phyloP scores from a whole-genome alignment of 179 eudicot genomes.

The Vitellaria paradoxa region DNA sequence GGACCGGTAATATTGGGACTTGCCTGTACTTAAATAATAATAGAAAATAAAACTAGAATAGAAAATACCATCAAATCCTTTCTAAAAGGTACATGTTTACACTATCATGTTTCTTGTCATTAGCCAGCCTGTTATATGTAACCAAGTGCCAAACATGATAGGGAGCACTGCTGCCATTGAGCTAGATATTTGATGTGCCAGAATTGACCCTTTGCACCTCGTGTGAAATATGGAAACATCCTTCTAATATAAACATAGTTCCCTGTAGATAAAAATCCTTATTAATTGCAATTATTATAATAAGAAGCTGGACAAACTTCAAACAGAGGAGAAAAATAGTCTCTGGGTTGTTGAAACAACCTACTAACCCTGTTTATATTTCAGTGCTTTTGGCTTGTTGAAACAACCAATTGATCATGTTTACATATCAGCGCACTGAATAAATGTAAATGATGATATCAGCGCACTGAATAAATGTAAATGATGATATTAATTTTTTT shows the following conservation, averaged over 20 bases:
- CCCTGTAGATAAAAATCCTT: background rate
- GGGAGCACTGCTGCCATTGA: slow-evolving; percentile 1
- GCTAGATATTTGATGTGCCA: background rate
- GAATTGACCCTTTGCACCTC: background rate
- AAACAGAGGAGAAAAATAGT: background rate
- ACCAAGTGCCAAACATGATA: background rate
- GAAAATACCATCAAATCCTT: background rate
- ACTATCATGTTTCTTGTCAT: background rate
- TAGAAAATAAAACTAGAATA: background rate
- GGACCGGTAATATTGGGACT: background rate
- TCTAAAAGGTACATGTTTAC: background rate
- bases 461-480: background rate
- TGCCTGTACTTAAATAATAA: background rate
- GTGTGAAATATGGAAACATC: background rate
- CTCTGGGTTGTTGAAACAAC: background rate
- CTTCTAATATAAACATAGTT: background rate
- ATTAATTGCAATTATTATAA: background rate
- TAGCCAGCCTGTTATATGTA: background rate
- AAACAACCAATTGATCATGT: background rate
- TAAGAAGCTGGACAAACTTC: background rate
- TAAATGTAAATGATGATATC: slow-evolving; percentile 1
- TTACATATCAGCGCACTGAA: background rate
- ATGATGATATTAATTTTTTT: slow-evolving; percentile 3
- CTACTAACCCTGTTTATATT: background rate
- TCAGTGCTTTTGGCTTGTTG: background rate